Percentiles rank a stretch among this genome's conserved stretches.
Conservation (phyloP, 257 asterid species). For the Pogostemon cablin region DNA sequence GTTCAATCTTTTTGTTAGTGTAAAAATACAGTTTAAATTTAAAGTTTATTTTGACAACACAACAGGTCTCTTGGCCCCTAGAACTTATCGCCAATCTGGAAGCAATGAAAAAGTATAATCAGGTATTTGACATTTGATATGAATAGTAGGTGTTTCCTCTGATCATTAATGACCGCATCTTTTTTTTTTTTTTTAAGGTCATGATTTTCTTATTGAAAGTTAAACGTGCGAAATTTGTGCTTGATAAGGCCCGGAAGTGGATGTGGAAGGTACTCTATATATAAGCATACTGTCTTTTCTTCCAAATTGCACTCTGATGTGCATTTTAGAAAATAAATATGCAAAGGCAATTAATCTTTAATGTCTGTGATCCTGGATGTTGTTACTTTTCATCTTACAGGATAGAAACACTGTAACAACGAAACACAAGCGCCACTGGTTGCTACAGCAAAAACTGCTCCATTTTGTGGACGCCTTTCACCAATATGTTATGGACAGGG, state of each 20-base stretch:
- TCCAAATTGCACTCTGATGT: conserved; percentile 20
- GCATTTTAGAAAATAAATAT: conserved; percentile 16
- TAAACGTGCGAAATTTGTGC: conserved; percentile 92
- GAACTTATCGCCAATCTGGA: conserved; percentile 91
- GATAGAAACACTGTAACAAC: conserved; percentile 63
- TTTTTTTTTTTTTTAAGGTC: conserved; percentile 57
- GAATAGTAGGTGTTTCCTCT: conserved; percentile 17
- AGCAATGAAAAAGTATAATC: conserved; percentile 90
- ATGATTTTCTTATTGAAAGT: conserved; percentile 92
- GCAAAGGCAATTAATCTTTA: conserved; percentile 9
- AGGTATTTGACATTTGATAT: conserved; percentile 49
- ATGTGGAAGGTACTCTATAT: conserved; percentile 86
- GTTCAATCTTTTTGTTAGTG: conserved; percentile 16
- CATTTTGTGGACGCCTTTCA: conserved; percentile 99
- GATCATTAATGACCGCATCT: conserved; percentile 30
- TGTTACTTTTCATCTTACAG: conserved; percentile 47
- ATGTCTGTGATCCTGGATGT: conserved; percentile 23
- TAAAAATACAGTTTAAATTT: conserved; percentile 20
- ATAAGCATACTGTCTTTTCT: conserved; percentile 12
- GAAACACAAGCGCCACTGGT: conserved; percentile 83
- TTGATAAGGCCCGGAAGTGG: conserved; percentile 92
- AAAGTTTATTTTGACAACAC: conserved; percentile 24
- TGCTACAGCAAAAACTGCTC: conserved; percentile 88
- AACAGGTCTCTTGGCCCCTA: conserved; percentile 95
- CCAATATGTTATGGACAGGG: conserved; percentile 99